Percentiles rank a stretch among this genome's conserved stretches.
Conservation (phyloP, 192 early-diverging fungal genomes). For the Coemansia sp. region DNA sequence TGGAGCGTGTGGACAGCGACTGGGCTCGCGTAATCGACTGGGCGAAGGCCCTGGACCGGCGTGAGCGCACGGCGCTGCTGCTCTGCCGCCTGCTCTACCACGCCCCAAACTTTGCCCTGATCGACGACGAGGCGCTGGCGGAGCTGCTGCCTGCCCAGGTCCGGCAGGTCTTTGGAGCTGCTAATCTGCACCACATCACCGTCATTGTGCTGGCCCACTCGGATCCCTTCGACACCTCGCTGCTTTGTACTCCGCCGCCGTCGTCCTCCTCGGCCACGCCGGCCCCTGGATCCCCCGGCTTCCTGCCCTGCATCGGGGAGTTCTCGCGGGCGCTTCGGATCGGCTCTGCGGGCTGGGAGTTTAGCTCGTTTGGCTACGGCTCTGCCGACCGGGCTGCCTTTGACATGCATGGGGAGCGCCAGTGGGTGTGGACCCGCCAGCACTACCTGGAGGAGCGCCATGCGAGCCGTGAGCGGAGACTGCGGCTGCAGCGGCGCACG, state of each 20-base stretch:
- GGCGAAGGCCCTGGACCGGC: slow-evolving; percentile 27
- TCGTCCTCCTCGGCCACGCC: slow-evolving; percentile 6
- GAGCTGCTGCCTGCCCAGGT: slow-evolving; percentile 16
- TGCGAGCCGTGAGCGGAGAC: slow-evolving; percentile 5
- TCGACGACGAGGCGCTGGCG: slow-evolving; percentile 26
- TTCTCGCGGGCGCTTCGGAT: slow-evolving; percentile 37
- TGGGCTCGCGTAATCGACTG: slow-evolving; percentile 42
- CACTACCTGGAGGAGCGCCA: background rate
- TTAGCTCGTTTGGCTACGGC: slow-evolving; percentile 30
- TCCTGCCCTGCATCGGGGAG: slow-evolving; percentile 21
- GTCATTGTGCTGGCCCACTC: slow-evolving; percentile 21
- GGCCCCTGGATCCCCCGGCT: background rate
- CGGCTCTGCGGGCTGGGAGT: slow-evolving; percentile 16
- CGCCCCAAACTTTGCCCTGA: slow-evolving; percentile 30
- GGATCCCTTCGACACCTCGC: slow-evolving; percentile 19
- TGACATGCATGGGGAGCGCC: slow-evolving; percentile 8
- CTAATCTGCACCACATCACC: slow-evolving; percentile 30
- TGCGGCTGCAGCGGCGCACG: slow-evolving; percentile 22
- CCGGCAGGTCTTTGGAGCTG: slow-evolving; percentile 25
- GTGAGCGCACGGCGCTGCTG: slow-evolving; percentile 28
- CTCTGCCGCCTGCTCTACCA: slow-evolving; percentile 39
- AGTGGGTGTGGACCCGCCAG: slow-evolving; percentile 18
- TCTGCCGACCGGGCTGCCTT: slow-evolving; percentile 23
- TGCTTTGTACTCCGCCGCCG: background rate
- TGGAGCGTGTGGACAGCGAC: slow-evolving; percentile 28